phyloP scores from a whole-genome alignment of 2,329 filamentous ascomycete genomes.

The Aspergillus candidus region DNA sequence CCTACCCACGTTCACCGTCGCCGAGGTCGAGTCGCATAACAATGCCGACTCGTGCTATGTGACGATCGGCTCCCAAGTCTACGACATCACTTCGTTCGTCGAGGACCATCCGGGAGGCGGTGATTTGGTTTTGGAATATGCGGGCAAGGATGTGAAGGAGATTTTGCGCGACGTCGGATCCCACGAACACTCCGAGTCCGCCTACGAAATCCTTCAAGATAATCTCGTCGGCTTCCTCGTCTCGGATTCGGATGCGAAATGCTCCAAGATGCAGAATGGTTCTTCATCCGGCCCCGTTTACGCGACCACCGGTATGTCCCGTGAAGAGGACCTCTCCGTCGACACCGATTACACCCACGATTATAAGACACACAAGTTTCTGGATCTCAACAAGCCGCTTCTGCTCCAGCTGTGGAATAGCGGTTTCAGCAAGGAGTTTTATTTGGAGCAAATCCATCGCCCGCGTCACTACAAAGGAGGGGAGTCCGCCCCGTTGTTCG shows the following conservation, averaged over 20 bases:
- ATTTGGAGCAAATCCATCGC: constrained; percentile 90
- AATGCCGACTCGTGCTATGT: constrained; percentile 84
- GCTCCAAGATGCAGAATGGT: constrained; percentile 24
- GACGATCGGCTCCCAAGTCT: constrained; percentile 81
- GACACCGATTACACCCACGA: constrained; percentile 73
- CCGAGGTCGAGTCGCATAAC: constrained; percentile 77
- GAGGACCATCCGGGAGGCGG: constrained; percentile 85
- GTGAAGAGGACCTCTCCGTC: constrained; percentile 74
- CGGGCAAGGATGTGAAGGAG: constrained; percentile 73
- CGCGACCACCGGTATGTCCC: constrained; percentile 74
- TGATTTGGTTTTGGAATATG: constrained; percentile 84
- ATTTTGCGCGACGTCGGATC: constrained; percentile 80
- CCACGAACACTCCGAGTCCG: constrained; percentile 80
- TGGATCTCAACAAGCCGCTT: constrained; percentile 79
- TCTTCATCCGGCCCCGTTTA: constrained; percentile 33
- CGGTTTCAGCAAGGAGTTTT: constrained; percentile 91
- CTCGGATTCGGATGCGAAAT: constrained; percentile 52
- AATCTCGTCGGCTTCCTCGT: constrained; percentile 74
- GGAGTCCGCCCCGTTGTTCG: constrained; percentile 85
- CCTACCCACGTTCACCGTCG: constrained; percentile 73
- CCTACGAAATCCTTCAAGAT: constrained; percentile 94
- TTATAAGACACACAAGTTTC: constrained; percentile 87
- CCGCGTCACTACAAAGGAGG: constrained; percentile 94
- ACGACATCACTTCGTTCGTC: constrained; percentile 88
- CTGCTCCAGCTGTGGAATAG: constrained; percentile 83